These are phyloP conservation scores for Bipolaris cookei DNA, from an alignment of 2,329 filamentous ascomycete genomes.

Conservation along the genomic window DNA sequence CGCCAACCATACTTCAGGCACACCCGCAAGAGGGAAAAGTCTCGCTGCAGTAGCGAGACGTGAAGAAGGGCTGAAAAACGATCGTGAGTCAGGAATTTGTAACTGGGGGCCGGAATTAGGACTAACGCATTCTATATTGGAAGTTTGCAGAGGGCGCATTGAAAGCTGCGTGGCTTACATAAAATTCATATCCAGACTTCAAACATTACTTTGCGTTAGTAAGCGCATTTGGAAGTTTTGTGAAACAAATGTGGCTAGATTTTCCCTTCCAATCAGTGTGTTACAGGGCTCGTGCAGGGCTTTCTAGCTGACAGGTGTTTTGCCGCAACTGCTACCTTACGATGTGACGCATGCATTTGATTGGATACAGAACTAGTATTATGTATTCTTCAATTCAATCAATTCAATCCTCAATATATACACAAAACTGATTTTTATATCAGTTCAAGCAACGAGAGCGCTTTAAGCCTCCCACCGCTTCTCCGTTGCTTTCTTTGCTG, in stretches of 20 bases:
- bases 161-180: background rate
- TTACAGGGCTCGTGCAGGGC: background rate
- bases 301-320: background rate
- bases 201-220: background rate
- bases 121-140: background rate
- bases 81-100: background rate
- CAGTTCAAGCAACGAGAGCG: background rate
- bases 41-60: background rate
- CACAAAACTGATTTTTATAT: background rate
- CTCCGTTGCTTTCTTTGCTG: slow-evolving; percentile 20
- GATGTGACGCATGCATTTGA: background rate
- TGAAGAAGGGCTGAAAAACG: background rate
- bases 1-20: no score
- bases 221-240: background rate
- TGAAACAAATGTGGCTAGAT: background rate
- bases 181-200: background rate
- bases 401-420: background rate
- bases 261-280: background rate
- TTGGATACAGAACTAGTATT: background rate
- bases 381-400: background rate
- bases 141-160: background rate
- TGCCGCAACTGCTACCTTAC: background rate
- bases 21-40: background rate
- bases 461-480: slow-evolving; percentile 26
- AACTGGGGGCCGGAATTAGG: background rate